Percentiles rank a stretch among this genome's conserved stretches.
phyloP scores from a whole-genome alignment of 2,329 filamentous ascomycete species.

The Hymenoscyphus salicellus region DNA sequence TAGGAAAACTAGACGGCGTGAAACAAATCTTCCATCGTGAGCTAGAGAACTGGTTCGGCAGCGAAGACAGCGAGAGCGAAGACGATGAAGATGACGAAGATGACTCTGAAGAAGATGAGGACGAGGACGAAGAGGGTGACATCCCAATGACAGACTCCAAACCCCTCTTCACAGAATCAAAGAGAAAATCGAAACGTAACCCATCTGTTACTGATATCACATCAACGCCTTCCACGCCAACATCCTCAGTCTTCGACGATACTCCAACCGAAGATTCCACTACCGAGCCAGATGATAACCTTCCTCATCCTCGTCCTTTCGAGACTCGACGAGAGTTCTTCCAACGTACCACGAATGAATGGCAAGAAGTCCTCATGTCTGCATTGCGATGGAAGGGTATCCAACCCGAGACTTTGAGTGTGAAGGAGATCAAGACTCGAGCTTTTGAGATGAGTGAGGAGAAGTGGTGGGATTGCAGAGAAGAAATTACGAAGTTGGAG shows the following conservation, averaged over 20 bases:
- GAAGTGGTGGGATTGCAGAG: constrained; percentile 98
- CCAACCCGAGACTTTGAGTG: constrained; percentile 63
- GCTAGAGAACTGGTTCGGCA: constrained; percentile 78
- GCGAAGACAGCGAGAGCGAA: constrained; percentile 60
- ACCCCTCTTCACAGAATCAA: constrained; percentile 42
- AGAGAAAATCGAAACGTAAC: constrained; percentile 55
- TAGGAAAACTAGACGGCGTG: constrained; percentile 93
- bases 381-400: constrained; percentile 66
- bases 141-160: constrained; percentile 36
- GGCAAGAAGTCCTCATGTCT: constrained; percentile 84
- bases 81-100: constrained; percentile 49
- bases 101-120: constrained; percentile 48
- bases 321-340: constrained; percentile 92
- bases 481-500: constrained; percentile 87
- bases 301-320: constrained; percentile 52
- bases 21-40: constrained; percentile 86
- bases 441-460: constrained; percentile 90
- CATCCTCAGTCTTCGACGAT: constrained; percentile 57
- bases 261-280: constrained; percentile 26
- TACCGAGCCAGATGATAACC: constrained; percentile 27
- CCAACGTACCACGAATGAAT: constrained; percentile 77
- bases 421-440: constrained; percentile 90
- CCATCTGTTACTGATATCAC: constrained; percentile 38
- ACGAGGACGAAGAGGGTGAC: constrained; percentile 47
- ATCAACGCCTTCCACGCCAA: constrained; percentile 44